Evolutionary conservation across 2,329 filamentous ascomycete genomes (phyloP).

Genomic region (Ophiostoma populinum): DNA sequence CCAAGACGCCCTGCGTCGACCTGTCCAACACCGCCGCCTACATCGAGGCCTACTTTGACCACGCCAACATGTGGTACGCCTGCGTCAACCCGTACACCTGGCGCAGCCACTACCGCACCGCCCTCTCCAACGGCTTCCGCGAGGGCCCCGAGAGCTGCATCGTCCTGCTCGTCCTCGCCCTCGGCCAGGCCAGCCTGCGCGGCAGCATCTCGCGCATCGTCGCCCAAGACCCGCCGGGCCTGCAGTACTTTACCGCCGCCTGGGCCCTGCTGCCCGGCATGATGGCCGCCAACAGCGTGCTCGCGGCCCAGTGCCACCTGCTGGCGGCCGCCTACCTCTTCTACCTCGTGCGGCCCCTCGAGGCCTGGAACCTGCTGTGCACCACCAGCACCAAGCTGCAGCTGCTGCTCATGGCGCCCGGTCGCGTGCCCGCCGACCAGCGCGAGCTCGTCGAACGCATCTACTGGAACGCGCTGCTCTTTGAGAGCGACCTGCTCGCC

Average conservation of each 20-base stretch:
- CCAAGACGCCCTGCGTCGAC: constrained; percentile 49
- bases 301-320: constrained; percentile 65
- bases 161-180: constrained; percentile 58
- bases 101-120: constrained; percentile 57
- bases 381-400: constrained; percentile 71
- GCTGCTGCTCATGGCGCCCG: constrained; percentile 54
- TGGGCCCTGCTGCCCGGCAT: constrained; percentile 62
- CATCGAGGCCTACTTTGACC: constrained; percentile 63
- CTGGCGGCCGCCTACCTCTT: constrained; percentile 69
- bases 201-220: constrained; percentile 61
- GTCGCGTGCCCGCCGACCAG: constrained; percentile 50
- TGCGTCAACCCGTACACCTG: constrained; percentile 72
- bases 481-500: constrained; percentile 64
- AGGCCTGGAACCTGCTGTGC: constrained; percentile 67
- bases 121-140: constrained; percentile 57
- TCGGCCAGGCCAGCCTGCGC: constrained; percentile 58
- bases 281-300: constrained; percentile 63
- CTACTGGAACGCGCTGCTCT: constrained; percentile 70
- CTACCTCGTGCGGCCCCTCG: constrained; percentile 64
- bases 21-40: constrained; percentile 59
- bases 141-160: constrained; percentile 71
- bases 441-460: constrained; percentile 60
- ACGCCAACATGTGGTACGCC: constrained; percentile 73
- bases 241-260: constrained; percentile 66
- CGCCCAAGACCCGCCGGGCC: constrained; percentile 53